Conservation (phyloP, 1,284 basidiomycete species). For the Leucocoprinus gongylophorus region DNA sequence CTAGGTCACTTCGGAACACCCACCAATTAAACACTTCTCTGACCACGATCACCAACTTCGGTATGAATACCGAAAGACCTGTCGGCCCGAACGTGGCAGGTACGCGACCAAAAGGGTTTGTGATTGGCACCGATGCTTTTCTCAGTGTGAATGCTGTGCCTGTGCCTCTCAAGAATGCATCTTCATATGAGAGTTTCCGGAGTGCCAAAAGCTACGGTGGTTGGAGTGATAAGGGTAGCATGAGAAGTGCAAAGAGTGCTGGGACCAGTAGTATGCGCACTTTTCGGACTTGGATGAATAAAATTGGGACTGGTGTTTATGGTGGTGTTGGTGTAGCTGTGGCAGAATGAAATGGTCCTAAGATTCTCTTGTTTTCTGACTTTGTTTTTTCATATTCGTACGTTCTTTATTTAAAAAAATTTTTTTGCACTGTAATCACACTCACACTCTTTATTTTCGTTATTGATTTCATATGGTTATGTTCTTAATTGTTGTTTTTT, state of each 20-base stretch:
- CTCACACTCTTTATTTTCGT: no score
- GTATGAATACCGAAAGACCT: constrained; percentile 1
- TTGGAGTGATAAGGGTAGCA: constrained; percentile 31
- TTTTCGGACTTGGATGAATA: constrained; percentile 32
- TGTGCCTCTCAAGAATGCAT: constrained; percentile 19
- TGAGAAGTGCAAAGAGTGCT: constrained; percentile 35
- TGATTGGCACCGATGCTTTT: not conserved
- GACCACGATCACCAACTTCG: not conserved
- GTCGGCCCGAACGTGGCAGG: constrained; percentile 8
- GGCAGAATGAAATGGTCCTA: constrained; percentile 11
- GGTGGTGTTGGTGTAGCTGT: not conserved
- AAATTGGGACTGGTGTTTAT: not conserved
- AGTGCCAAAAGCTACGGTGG: constrained; percentile 31
- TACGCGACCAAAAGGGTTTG: constrained; percentile 10
- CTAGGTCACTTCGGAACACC: not conserved
- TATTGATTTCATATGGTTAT: no score
- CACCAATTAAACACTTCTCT: not conserved
- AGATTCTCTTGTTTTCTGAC: no score
- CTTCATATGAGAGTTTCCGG: constrained; percentile 40
- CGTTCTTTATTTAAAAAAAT: no score
- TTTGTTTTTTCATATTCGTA: no score
- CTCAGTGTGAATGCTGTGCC: not conserved
- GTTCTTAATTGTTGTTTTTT: no score
- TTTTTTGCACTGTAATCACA: no score
- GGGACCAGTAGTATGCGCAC: constrained; percentile 18